Evolutionary conservation across 2,329 filamentous ascomycete genomes (phyloP).

Genomic region (Clarireedia sp.): DNA sequence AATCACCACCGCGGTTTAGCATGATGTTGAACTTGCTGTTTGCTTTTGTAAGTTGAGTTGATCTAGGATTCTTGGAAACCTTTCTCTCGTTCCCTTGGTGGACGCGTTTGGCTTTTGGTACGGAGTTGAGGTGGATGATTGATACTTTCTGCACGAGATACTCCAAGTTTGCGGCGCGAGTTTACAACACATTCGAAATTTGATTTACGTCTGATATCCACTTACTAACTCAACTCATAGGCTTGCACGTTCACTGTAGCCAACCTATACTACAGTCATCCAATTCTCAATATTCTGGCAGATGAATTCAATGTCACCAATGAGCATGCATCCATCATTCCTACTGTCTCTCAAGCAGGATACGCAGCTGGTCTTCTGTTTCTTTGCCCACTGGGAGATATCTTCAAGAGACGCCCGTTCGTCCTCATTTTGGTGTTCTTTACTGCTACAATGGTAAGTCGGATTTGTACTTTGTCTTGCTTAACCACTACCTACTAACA

Average conservation of each 20-base stretch:
- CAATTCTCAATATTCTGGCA: slow-evolving; percentile 69
- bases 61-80: no score
- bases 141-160: background rate
- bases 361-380: slow-evolving; percentile 69
- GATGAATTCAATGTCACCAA: slow-evolving; percentile 62
- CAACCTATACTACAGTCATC: slow-evolving; percentile 76
- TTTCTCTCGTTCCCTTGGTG: background rate
- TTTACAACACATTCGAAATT: background rate
- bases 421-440: slow-evolving; percentile 59
- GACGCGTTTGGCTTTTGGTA: background rate
- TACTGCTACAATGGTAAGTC: slow-evolving; percentile 57
- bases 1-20: slow-evolving; percentile 59
- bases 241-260: slow-evolving; percentile 62
- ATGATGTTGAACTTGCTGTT: slow-evolving; percentile 64
- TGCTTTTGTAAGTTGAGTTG: slow-evolving; percentile 29
- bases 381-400: slow-evolving; percentile 68
- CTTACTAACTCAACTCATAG: slow-evolving; percentile 28
- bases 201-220: background rate
- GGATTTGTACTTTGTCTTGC: background rate
- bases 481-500: background rate
- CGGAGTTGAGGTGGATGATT: background rate
- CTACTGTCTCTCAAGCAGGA: slow-evolving; percentile 71
- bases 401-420: slow-evolving; percentile 58
- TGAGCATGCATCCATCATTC: slow-evolving; percentile 58
- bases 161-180: background rate